phyloP scores from a whole-genome alignment of 208 protist species.

The Novymonas esmeraldas region DNA sequence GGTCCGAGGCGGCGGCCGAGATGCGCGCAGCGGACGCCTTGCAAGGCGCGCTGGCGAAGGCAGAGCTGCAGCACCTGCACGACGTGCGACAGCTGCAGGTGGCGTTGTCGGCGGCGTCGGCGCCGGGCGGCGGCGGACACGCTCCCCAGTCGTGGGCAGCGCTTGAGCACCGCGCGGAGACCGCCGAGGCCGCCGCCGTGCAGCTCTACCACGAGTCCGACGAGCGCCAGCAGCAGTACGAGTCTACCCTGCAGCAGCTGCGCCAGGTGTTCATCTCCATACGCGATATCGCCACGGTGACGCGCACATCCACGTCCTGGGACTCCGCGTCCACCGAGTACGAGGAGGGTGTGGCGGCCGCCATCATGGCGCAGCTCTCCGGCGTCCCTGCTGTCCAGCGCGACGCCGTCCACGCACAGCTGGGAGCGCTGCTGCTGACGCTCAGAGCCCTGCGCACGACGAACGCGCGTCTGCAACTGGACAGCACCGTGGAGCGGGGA shows the following conservation, averaged over 20 bases:
- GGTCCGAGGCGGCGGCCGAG: conserved; percentile 17
- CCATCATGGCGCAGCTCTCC: conserved; percentile 26
- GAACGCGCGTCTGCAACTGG: conserved; percentile 18
- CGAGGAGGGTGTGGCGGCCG: conserved; percentile 13
- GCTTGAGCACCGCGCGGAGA: conserved; percentile 15
- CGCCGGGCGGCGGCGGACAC: neutral
- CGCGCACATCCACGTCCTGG: neutral
- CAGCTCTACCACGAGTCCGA: conserved; percentile 14
- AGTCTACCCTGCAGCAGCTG: conserved; percentile 19
- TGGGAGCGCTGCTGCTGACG: conserved; percentile 24
- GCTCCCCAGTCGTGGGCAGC: conserved; percentile 5
- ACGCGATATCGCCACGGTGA: conserved; percentile 1
- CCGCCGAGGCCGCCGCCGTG: conserved; percentile 13
- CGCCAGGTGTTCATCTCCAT: conserved; percentile 16
- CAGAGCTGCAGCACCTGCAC: conserved; percentile 16
- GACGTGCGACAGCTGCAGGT: conserved; percentile 25
- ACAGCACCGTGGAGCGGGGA: neutral
- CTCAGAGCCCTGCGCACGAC: conserved; percentile 8
- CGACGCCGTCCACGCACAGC: conserved; percentile 16
- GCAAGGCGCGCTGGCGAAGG: conserved; percentile 19
- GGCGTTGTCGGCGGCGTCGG: neutral
- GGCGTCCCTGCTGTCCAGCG: conserved; percentile 5
- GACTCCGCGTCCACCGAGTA: neutral
- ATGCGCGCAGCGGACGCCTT: conserved; percentile 22
- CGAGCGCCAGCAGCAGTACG: conserved; percentile 2